Base-by-base conservation (phyloP, 345 rosid genomes). In the Moricandia arvensis region DNA sequence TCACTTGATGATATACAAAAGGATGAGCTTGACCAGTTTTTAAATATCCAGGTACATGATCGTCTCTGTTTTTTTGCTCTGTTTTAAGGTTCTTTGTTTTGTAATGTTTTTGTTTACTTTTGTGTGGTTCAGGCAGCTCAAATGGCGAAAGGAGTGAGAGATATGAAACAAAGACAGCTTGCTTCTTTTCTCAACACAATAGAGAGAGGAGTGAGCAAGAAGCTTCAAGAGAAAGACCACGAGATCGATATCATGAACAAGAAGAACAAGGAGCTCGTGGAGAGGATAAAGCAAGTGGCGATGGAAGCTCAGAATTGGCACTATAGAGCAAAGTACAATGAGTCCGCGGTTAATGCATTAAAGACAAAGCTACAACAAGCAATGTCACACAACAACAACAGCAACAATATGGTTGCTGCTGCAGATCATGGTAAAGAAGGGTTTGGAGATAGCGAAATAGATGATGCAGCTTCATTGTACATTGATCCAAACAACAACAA, bases 381-480 rank as follows among this genome's bases (percentile, higher is more conserved):
- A 27, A 76, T 85, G 85, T 82, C 87, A 15, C 83, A 78, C 2
- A 78, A 73, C 65, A 78, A 78, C 69, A 63, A 73, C 65, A 78
- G 72, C 69, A 63, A 37, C 57, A 78, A 73, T 71, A 61, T 58
- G 69, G 68, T 34, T 10, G 63, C 15, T 43, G 85, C 81, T 24
- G 73, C 77, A 8, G 66, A 80, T 68, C 87, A 80, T 45, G 65
- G 71, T 9, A 91, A 80, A 80, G 97, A 91, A 85, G 97, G 97
- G 7, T 91, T 78, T 18, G 92, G 97, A 57, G 94, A 91, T 29
- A 91, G 87, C n/a, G 94, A 85, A 68, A 79, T 85, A 12, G 94
- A 89, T 10, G 89, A 86, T 70, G 83, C 89, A 17, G 87, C 88
- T 63, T 89, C 91, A 5, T 82, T 74, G 69, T 80, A 30, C 83